Conservation (phyloP, 768 basidiomycete species). For the Pleurotus citrinopileatus region DNA sequence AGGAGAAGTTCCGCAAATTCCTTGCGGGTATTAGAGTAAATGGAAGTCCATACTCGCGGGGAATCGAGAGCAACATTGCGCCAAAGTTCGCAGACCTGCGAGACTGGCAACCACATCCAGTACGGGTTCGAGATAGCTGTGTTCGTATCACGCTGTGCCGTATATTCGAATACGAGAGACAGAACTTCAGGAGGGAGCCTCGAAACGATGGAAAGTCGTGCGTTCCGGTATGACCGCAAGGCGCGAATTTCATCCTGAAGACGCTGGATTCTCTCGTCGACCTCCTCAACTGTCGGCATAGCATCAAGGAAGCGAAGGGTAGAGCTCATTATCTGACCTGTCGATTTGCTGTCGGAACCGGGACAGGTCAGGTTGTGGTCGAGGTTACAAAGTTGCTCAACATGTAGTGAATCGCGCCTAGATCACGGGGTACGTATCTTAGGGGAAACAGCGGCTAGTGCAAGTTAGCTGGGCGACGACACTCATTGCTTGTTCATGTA, state of each 20-base stretch:
- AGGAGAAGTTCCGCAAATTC: neutral
- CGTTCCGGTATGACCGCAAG: neutral
- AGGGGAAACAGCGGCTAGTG: too few species aligned
- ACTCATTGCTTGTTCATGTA: too few species aligned
- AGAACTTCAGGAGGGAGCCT: neutral
- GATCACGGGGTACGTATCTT: too few species aligned
- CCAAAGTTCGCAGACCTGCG: neutral
- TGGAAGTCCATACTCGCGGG: neutral
- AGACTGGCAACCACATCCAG: neutral
- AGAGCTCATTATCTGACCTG: neutral
- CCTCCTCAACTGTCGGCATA: neutral
- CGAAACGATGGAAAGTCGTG: neutral
- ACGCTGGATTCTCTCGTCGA: neutral
- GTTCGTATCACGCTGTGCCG: neutral
- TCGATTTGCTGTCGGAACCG: too few species aligned
- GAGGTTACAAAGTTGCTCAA: too few species aligned
- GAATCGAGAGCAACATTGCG: neutral
- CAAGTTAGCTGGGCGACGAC: too few species aligned
- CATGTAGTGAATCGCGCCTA: too few species aligned
- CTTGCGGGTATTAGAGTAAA: neutral
- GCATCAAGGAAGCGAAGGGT: neutral
- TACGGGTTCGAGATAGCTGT: neutral
- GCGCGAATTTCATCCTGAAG: neutral
- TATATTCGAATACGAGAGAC: neutral
- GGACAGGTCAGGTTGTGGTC: too few species aligned